Conservation (phyloP, 495 filamentous ascomycete species). For the Trichoderma erinaceum region DNA sequence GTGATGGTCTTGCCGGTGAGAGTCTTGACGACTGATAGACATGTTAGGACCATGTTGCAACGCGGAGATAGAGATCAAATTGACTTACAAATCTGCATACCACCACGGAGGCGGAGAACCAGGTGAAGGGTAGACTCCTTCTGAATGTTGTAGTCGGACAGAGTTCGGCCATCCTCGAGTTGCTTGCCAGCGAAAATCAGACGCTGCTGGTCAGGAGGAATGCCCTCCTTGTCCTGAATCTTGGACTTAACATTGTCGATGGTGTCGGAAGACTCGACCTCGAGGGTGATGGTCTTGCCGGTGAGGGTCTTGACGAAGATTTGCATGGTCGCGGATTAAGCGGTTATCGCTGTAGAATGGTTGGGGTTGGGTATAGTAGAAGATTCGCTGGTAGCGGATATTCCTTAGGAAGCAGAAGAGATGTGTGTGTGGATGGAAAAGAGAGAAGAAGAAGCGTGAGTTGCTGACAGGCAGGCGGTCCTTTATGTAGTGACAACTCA, state of each 20-base stretch:
- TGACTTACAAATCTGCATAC: conserved; percentile 91
- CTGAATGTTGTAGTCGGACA: conserved; percentile 98
- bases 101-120: conserved; percentile 94
- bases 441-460: conserved; percentile 11
- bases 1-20: conserved; percentile 98
- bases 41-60: conserved; percentile 21
- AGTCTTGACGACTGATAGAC: conserved; percentile 60
- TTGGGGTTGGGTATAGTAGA: neutral
- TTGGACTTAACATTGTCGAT: conserved; percentile 99
- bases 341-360: neutral
- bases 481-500: neutral
- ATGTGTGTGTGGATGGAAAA: conserved; percentile 8
- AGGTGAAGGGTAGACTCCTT: conserved; percentile 96
- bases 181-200: conserved; percentile 99
- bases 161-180: conserved; percentile 91
- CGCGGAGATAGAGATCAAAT: neutral
- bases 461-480: conserved; percentile 1
- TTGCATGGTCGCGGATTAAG: conserved; percentile 59
- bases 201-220: conserved; percentile 96
- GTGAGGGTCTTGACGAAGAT: conserved; percentile 98
- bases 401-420: neutral
- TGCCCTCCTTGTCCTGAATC: conserved; percentile 99
- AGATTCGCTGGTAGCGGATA: conserved; percentile 5
- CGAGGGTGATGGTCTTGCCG: conserved; percentile 98
- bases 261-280: conserved; percentile 96